These are phyloP conservation scores for Cucumis melo DNA, from an alignment of 306 rosid genomes.

Conservation along the genomic window DNA sequence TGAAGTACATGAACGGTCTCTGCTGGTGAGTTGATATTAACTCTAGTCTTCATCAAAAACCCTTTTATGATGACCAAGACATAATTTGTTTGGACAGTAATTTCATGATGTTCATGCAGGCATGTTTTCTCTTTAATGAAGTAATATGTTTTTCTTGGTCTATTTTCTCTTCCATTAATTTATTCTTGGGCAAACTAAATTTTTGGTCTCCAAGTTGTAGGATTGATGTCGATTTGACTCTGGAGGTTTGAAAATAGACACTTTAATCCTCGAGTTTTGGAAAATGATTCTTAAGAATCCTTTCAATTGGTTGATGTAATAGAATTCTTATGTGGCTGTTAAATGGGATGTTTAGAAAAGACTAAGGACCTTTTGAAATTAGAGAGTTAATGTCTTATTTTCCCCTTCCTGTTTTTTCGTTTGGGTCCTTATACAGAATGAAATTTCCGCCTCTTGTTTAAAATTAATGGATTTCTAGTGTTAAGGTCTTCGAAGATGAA, in stretches of 20 bases:
- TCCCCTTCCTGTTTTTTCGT: not conserved
- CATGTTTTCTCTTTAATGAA: not conserved
- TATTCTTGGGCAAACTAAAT: not conserved
- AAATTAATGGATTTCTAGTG: not conserved
- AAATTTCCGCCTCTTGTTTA: not conserved
- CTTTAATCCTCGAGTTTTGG: not conserved
- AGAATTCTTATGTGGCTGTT: not conserved
- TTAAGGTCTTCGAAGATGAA: not conserved
- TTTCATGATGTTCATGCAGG: not conserved
- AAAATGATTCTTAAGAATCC: not conserved
- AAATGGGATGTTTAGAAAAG: not conserved
- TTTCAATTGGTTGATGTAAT: not conserved
- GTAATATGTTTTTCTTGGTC: not conserved
- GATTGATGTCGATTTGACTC: not conserved
- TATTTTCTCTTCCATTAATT: not conserved
- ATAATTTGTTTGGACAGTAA: not conserved
- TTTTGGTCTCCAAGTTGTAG: not conserved
- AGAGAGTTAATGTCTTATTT: not conserved
- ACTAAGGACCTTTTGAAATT: not conserved
- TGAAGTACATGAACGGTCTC: constrained; percentile 96
- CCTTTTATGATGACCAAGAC: not conserved
- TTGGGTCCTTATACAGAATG: not conserved
- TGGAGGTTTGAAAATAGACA: not conserved
- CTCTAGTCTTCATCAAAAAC: not conserved
- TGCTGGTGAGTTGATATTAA: constrained; percentile 49